Conservation (phyloP, 805 yeast genomes). For the Metschnikowia shivogae region DNA sequence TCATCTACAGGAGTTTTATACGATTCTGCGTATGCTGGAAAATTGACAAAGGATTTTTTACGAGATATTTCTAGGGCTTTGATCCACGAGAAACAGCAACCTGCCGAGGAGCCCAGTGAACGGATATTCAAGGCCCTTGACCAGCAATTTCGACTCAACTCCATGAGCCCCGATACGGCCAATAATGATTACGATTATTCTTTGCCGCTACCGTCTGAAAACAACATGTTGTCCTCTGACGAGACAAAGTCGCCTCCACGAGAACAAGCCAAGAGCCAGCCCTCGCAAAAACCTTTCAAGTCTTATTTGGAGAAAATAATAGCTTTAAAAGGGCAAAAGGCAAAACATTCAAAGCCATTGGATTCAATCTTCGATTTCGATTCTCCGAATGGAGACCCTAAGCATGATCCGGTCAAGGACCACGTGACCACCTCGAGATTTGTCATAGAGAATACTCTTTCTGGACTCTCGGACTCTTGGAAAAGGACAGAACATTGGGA, state of each 20-base stretch:
- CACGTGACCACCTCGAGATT: constrained; percentile 14
- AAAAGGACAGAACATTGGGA: not conserved
- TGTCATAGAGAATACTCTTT: constrained; percentile 16
- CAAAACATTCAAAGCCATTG: not conserved
- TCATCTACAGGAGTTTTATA: constrained; percentile 19
- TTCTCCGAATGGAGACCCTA: constrained; percentile 4
- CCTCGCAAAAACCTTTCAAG: constrained; percentile 13
- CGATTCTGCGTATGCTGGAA: constrained; percentile 32
- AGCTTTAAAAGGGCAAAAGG: constrained; percentile 14
- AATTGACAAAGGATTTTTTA: constrained; percentile 35
- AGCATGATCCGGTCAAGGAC: constrained; percentile 1
- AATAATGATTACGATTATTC: constrained; percentile 24
- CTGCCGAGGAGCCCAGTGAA: constrained; percentile 11
- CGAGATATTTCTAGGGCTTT: constrained; percentile 32
- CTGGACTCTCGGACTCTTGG: constrained; percentile 15
- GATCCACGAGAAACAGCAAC: constrained; percentile 15
- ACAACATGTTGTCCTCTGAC: constrained; percentile 6
- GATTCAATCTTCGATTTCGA: constrained; percentile 9
- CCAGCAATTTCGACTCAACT: constrained; percentile 11
- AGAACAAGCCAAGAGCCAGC: not conserved
- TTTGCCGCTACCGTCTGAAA: constrained; percentile 25
- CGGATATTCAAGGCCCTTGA: constrained; percentile 9
- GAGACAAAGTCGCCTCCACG: constrained; percentile 10
- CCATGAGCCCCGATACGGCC: constrained; percentile 10
- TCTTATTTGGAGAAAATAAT: constrained; percentile 33